Conservation (phyloP, 2,329 filamentous ascomycete genomes). For the Talaromyces piceae region DNA sequence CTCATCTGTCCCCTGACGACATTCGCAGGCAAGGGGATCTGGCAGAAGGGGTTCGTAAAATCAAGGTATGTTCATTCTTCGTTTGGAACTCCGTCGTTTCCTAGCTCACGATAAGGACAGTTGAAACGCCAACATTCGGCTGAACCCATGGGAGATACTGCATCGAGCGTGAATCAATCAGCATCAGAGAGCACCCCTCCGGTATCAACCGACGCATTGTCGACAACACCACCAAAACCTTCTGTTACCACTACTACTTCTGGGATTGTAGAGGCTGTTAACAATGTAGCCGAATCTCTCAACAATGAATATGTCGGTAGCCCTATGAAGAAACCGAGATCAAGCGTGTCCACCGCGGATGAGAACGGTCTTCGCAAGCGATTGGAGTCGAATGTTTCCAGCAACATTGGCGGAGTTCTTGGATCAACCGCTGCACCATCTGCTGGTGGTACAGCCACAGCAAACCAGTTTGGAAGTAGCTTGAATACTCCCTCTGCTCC, state of each 20-base stretch:
- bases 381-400: constrained; percentile 25
- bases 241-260: constrained; percentile 7
- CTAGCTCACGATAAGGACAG: constrained; percentile 28
- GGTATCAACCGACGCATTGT: constrained; percentile 21
- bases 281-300: constrained; percentile 17
- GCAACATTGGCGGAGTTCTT: constrained; percentile 31
- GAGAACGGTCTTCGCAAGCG: constrained; percentile 33
- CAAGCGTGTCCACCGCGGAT: constrained; percentile 38
- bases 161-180: constrained; percentile 35
- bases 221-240: constrained; percentile 28
- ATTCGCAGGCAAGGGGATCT: constrained; percentile 53
- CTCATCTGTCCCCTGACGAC: constrained; percentile 53
- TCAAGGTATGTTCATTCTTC: constrained; percentile 46
- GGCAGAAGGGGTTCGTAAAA: constrained; percentile 57
- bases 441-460: constrained; percentile 10
- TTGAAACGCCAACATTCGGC: constrained; percentile 60
- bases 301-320: constrained; percentile 37
- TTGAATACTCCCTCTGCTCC: constrained; percentile 2
- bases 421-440: constrained; percentile 11
- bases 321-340: constrained; percentile 41
- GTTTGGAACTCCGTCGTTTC: not conserved
- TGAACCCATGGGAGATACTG: constrained; percentile 41
- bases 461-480: constrained; percentile 11
- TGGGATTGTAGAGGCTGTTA: constrained; percentile 13
- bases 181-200: constrained; percentile 32